These are phyloP conservation scores for Entoloma clypeatum DNA, from an alignment of 1,284 basidiomycete genomes.

Conservation along the genomic window DNA sequence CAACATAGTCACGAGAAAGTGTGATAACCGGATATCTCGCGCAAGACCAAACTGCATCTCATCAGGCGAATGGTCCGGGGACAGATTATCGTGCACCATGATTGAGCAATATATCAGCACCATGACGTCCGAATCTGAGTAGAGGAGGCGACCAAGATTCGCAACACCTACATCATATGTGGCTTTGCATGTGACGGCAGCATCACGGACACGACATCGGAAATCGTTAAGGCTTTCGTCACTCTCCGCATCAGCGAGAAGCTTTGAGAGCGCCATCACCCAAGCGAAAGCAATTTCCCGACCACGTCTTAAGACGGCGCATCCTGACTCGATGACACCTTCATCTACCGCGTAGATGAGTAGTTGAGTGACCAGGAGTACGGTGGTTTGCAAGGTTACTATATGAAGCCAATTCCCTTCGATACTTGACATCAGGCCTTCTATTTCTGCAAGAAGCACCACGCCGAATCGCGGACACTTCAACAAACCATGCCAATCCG, in stretches of 20 bases:
- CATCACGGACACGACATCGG: slow-evolving; percentile 26
- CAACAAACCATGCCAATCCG: slow-evolving; percentile 36
- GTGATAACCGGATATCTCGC: slow-evolving; percentile 21
- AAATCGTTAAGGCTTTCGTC: slow-evolving; percentile 20
- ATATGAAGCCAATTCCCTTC: slow-evolving; percentile 42
- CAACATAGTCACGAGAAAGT: slow-evolving; percentile 23
- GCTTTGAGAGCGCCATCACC: slow-evolving; percentile 23
- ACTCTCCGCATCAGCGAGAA: slow-evolving; percentile 17
- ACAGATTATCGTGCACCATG: slow-evolving; percentile 29
- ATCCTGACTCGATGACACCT: slow-evolving; percentile 11
- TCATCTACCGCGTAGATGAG: slow-evolving; percentile 23
- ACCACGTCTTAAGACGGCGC: slow-evolving; percentile 14
- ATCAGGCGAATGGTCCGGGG: neutral
- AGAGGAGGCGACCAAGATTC: slow-evolving; percentile 18
- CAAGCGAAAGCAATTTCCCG: slow-evolving; percentile 34
- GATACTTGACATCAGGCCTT: slow-evolving; percentile 27
- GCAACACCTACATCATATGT: slow-evolving; percentile 35
- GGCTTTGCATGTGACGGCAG: slow-evolving; percentile 34
- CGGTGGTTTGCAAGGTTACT: slow-evolving; percentile 34
- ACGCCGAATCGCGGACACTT: slow-evolving; percentile 29
- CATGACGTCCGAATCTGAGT: slow-evolving; percentile 22
- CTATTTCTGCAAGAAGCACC: slow-evolving; percentile 32
- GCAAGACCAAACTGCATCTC: slow-evolving; percentile 20
- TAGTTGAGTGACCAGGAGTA: slow-evolving; percentile 33
- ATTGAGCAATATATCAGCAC: slow-evolving; percentile 34